phyloP scores from a whole-genome alignment of 2,329 filamentous ascomycete genomes.

The Geoglossum cookeanum region DNA sequence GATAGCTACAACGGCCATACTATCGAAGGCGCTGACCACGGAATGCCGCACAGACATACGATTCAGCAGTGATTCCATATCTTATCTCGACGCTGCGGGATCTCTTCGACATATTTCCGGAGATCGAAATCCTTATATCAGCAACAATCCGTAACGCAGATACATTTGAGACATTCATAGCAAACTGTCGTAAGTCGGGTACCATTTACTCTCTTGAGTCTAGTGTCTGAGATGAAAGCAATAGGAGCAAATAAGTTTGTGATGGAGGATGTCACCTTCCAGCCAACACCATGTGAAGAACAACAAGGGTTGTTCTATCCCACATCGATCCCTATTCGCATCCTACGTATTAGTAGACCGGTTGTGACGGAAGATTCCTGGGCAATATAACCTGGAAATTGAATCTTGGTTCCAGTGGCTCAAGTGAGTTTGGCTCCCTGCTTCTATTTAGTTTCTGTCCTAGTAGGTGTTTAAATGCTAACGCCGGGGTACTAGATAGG shows the following conservation, averaged over 20 bases:
- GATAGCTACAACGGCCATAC: not conserved
- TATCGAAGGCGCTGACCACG: not conserved
- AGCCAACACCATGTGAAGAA: conserved; percentile 10
- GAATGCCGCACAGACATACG: conserved; percentile 38
- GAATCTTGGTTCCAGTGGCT: not conserved
- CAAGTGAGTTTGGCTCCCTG: no score
- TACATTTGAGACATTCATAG: conserved; percentile 46
- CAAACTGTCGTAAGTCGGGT: conserved; percentile 31
- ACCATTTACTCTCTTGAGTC: not conserved
- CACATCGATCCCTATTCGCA: conserved; percentile 38
- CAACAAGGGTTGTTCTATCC: conserved; percentile 48
- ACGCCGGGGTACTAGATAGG: no score
- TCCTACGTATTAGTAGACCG: conserved; percentile 26
- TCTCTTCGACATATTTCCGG: conserved; percentile 37
- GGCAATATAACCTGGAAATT: not conserved
- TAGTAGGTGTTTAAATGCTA: no score
- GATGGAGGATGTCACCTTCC: conserved; percentile 16
- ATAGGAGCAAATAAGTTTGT: conserved; percentile 18
- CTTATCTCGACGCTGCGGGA: conserved; percentile 46
- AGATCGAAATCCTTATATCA: conserved; percentile 42
- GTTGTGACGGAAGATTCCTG: not conserved
- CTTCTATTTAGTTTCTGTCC: no score
- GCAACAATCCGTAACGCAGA: conserved; percentile 50
- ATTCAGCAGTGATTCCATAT: conserved; percentile 40
- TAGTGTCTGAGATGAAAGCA: not conserved